Evolutionary conservation across 225 moss, liverwort and hornwort genomes (phyloP).

Genomic region (Straminergon stramineum): DNA sequence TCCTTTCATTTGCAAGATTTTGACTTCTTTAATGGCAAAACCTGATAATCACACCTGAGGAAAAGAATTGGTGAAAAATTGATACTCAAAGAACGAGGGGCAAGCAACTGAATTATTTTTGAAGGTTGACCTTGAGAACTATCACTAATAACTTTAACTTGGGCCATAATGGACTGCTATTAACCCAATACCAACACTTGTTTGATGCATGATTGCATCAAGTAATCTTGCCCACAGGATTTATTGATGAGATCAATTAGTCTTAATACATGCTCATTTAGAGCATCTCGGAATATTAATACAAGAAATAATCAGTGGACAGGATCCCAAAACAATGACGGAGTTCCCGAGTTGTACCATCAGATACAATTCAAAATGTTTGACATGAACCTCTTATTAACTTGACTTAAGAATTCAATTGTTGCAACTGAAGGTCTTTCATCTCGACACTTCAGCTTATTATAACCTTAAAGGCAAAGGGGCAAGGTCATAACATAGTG

Average conservation of each 20-base stretch:
- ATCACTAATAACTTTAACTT: neutral
- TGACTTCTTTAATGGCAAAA: neutral
- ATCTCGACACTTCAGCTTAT: neutral
- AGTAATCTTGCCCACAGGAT: constrained; percentile 7
- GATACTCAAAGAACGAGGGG: neutral
- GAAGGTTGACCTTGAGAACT: neutral
- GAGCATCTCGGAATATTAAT: constrained; percentile 5
- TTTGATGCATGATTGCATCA: constrained; percentile 13
- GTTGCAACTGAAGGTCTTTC: neutral
- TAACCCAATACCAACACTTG: neutral
- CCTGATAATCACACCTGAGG: neutral
- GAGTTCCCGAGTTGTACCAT: neutral
- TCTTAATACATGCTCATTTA: constrained; percentile 4
- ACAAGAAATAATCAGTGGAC: neutral
- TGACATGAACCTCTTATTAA: neutral
- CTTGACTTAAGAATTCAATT: neutral
- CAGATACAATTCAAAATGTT: constrained; percentile 18
- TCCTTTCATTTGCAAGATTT: neutral
- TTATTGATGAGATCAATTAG: neutral
- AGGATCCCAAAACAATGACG: constrained; percentile 7
- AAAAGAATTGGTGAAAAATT: neutral
- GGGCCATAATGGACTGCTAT: neutral
- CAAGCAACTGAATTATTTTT: neutral
- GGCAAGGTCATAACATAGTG: neutral
- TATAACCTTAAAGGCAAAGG: neutral